Evolutionary conservation across 2,329 filamentous ascomycete genomes (phyloP).

Genomic region (Thelonectria rubi): DNA sequence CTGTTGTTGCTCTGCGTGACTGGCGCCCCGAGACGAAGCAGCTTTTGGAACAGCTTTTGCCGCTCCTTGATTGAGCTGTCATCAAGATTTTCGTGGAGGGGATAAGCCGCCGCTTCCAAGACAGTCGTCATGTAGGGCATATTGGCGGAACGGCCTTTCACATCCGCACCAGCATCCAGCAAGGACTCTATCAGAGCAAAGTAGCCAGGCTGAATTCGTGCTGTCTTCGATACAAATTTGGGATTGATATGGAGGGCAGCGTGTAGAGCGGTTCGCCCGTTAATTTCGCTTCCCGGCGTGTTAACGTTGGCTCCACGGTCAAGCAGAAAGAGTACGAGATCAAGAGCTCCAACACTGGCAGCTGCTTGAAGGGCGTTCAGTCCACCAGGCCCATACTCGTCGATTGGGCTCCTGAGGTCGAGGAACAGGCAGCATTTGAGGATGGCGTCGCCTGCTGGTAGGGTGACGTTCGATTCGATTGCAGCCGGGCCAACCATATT

Average conservation of each 20-base stretch:
- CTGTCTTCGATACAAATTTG: no score
- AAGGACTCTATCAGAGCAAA: slow-evolving; percentile 1
- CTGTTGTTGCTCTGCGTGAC: neutral
- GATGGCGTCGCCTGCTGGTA: neutral
- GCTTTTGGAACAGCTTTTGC: neutral
- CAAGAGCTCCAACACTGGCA: neutral
- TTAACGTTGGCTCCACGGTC: slow-evolving; percentile 11
- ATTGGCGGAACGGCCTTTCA: slow-evolving; percentile 2
- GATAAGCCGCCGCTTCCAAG: neutral
- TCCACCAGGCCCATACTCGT: neutral
- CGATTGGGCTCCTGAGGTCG: slow-evolving; percentile 9
- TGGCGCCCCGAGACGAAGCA: slow-evolving; percentile 2
- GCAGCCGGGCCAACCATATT: neutral
- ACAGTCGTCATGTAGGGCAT: neutral
- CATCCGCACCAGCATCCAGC: slow-evolving; percentile 9
- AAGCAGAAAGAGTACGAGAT: neutral
- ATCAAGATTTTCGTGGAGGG: neutral
- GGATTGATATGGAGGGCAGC: neutral
- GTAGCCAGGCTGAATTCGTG: neutral
- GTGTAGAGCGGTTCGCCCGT: slow-evolving; percentile 14
- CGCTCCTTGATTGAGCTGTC: neutral
- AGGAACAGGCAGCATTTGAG: neutral
- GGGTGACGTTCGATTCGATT: neutral
- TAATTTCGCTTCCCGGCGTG: neutral
- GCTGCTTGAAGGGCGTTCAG: slow-evolving; percentile 13